Base-by-base conservation (phyloP, 176 grass and related monocot genomes). In the Oryza rufipogon region DNA sequence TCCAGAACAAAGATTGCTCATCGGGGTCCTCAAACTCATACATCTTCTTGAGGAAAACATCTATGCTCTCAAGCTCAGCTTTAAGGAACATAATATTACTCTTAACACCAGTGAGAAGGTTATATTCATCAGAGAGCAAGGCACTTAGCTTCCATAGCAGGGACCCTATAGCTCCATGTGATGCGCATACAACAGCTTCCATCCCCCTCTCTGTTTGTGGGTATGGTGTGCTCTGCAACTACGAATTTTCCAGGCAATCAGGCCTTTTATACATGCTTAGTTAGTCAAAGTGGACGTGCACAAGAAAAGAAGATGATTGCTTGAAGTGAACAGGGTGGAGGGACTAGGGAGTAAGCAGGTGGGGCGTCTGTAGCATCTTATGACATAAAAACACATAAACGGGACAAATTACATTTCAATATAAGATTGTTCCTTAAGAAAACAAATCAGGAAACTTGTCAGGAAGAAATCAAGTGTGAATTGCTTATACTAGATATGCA, bases 121-220 rank as follows among this genome's bases (percentile, higher is more conserved):
- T 70, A 48, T 58, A 60, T 70, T 81, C 79, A 68, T 81, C 66
- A 52, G 79, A 54, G 67, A 81, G 79, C 79, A 81, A 68, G 33
- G 51, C 79, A 36, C 66, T 48, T 17, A 81, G 67, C 48, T 81
- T 81, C 46, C 79, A 13, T 34, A 81, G 48, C 20, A 81, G 12
- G 48, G 79, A 70, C 12, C 33, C 66, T 48, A 81, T 71, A 30
- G 19, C 67, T 36, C 79, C 66, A 51, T 81, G 32, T 51, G 79
- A 25, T 42, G 79, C 32, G 48, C 66, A 54, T 22, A 81, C 20
- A 16, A 70, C 48, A 49, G 66, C 79, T 34, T 81, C 79, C 79
- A 81, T 81, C 79, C 6, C 33, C 48, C 79, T 58, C 11, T 17
- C 45, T 71, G 65, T 68, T 28, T 45, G 47, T 78, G 22, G 42